Evolutionary conservation across 495 filamentous ascomycete genomes (phyloP).

Genomic region (Penicillium canariense): DNA sequence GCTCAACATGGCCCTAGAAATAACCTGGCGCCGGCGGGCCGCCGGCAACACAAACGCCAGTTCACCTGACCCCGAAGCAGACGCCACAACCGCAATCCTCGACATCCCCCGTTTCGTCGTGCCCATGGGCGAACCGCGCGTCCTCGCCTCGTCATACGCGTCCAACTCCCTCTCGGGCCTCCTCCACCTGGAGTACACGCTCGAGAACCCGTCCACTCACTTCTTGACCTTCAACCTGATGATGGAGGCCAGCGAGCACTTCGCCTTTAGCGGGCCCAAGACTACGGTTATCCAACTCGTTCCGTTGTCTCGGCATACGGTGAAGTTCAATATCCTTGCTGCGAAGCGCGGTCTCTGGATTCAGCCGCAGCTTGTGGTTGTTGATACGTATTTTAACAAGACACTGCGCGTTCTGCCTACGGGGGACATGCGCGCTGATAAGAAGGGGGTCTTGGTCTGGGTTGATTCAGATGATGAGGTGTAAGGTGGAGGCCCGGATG

Average conservation of each 20-base stretch:
- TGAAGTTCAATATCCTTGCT: conserved; percentile 67
- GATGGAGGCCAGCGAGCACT: conserved; percentile 90
- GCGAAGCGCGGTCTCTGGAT: conserved; percentile 66
- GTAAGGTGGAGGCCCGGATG: neutral
- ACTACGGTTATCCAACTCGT: conserved; percentile 70
- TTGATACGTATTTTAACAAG: conserved; percentile 90
- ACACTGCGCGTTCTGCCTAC: conserved; percentile 67
- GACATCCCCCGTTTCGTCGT: conserved; percentile 75
- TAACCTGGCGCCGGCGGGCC: conserved; percentile 67
- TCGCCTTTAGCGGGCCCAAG: conserved; percentile 91
- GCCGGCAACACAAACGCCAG: conserved; percentile 11
- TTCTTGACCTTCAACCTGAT: conserved; percentile 86
- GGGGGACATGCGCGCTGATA: conserved; percentile 71
- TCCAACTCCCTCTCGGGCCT: conserved; percentile 39
- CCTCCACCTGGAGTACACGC: conserved; percentile 61
- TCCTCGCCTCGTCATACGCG: conserved; percentile 64
- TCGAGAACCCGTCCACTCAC: conserved; percentile 94
- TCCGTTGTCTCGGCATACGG: conserved; percentile 67
- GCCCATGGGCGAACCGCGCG: conserved; percentile 81
- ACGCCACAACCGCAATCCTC: conserved; percentile 52
- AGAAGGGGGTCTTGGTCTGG: conserved; percentile 72
- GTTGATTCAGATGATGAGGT: conserved; percentile 48
- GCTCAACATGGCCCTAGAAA: conserved; percentile 70
- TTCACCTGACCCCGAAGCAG: conserved; percentile 8
- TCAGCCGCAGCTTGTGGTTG: conserved; percentile 66